phyloP scores from a whole-genome alignment of 2,329 filamentous ascomycete species.

The Fusarium sp. region DNA sequence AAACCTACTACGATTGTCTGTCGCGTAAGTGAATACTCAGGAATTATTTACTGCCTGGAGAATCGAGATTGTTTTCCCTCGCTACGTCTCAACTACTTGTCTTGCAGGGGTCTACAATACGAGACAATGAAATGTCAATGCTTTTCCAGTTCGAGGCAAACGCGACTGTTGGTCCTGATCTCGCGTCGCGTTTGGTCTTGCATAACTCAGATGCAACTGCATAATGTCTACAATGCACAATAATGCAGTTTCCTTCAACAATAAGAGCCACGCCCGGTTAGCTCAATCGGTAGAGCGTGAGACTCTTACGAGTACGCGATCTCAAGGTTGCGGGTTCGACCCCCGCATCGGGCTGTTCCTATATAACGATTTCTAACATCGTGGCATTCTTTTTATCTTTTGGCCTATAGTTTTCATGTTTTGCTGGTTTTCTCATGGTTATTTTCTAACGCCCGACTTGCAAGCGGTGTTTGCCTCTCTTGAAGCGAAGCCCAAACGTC shows the following conservation, averaged over 20 bases:
- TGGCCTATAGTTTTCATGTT: background rate
- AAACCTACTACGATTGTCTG: background rate
- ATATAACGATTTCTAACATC: conserved; percentile 39
- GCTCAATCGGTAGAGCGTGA: conserved; percentile 69
- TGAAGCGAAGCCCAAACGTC: background rate
- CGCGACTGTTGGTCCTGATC: background rate
- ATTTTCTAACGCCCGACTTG: background rate
- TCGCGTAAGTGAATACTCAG: no score
- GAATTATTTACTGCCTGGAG: no score
- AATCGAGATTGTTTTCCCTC: background rate
- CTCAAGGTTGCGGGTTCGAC: conserved; percentile 69
- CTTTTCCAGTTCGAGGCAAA: background rate
- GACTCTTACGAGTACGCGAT: conserved; percentile 66
- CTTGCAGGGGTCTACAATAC: background rate
- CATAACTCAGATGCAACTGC: background rate
- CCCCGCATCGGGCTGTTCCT: conserved; percentile 56
- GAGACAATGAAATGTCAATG: background rate
- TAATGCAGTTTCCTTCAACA: conserved; percentile 8
- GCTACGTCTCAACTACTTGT: background rate
- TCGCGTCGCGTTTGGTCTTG: background rate
- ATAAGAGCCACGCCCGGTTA: conserved; percentile 50
- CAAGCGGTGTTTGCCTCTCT: background rate
- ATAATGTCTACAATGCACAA: background rate
- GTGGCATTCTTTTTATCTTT: conserved; percentile 14
- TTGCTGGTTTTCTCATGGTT: no score